Conservation (phyloP, 140 eudicot genomes). For the Flaveria floridana region DNA sequence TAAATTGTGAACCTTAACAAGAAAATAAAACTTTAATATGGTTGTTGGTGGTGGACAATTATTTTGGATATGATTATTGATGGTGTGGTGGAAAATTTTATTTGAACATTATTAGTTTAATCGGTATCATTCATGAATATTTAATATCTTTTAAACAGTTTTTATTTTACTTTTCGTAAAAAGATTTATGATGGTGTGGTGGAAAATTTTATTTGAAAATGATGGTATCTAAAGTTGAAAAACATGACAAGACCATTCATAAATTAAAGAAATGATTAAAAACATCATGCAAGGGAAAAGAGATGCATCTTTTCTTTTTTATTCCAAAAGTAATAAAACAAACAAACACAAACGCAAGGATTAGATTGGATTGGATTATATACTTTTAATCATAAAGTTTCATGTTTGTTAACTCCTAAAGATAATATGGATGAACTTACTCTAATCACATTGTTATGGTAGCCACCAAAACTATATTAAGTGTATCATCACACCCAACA, state of each 20-base stretch:
- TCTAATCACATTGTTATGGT: neutral
- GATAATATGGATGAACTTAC: neutral
- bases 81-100: neutral
- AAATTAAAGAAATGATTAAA: conserved; percentile 20
- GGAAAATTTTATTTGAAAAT: conserved; percentile 15
- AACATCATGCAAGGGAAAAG: conserved; percentile 23
- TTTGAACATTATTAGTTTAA: neutral
- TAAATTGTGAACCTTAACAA: neutral
- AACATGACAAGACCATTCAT: conserved; percentile 42
- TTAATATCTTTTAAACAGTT: neutral
- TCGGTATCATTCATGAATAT: neutral
- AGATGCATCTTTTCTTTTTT: conserved; percentile 10
- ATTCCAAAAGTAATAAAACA: conserved; percentile 24
- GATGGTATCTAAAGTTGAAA: conserved; percentile 34
- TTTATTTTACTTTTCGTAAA: neutral
- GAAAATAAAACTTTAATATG: neutral
- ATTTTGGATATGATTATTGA: neutral
- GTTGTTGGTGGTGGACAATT: no score
- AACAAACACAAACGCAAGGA: conserved; percentile 26
- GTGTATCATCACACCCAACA: no score
- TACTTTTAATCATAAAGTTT: neutral
- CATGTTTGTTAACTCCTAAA: neutral
- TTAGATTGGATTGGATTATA: conserved; percentile 19
- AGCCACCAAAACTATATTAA: no score
- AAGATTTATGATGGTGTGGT: neutral